Evolutionary conservation across 768 basidiomycete species (phyloP), one percentile per base, ranked within the genome.

Genomic region (Russula foetens): DNA sequence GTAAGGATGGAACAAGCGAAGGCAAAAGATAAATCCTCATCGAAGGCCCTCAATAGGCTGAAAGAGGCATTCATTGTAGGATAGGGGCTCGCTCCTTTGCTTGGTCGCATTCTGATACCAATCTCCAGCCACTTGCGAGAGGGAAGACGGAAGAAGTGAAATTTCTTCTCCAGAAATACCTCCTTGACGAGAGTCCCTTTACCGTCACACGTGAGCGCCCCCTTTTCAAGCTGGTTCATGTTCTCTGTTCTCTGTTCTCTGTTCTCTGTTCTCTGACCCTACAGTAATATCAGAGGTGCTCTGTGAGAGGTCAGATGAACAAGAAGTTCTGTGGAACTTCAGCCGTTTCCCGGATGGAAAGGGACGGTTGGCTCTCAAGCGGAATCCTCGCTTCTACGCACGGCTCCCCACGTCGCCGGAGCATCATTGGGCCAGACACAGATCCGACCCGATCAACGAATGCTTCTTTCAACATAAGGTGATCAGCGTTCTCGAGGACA

Each of bases 261-360:
- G n/a, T n/a, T n/a, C n/a, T n/a, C n/a, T n/a, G n/a, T n/a, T n/a
- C n/a, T n/a, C n/a, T n/a, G n/a, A n/a, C n/a, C n/a, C n/a, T n/a
- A 60, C n/a, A 12, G 19, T 4, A 21, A 24, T 43, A 8, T 2
- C 39, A 63, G 62, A 59, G 31, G 24, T 26, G 5, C 53, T 63
- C 24, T n/a, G 58, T 23, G 6, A 23, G 24, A 55, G 15, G 3
- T 21, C 62, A 11, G 31, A 8, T 11, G 15, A 29, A 2, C 5
- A 41, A n/a, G 62, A 63, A 39, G 24, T 63, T 17, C 14, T 60
- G 14, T 63, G 62, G 62, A 63, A 60, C 15, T 60, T 63, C 43
- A 41, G 41, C 28, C 58, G 53, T n/a, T 38, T 45, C 35, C 28
- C 39, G 33, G 52, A 21, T 12, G n/a, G 26, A 7, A 47, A 24